Base-by-base conservation (phyloP, 768 basidiomycete species). In the Pleurotus sapidus region DNA sequence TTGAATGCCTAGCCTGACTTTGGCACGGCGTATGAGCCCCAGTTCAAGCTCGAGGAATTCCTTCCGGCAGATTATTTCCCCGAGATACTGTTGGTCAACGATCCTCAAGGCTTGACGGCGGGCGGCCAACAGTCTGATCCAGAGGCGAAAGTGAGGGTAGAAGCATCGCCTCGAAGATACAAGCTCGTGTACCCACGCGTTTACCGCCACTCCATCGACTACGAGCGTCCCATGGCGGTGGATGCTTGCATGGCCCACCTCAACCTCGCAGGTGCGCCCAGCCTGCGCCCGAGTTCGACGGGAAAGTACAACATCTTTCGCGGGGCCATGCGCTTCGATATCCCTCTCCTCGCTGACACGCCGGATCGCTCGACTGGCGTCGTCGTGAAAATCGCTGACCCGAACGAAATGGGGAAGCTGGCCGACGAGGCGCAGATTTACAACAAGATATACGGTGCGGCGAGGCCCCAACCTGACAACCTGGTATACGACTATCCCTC, bases 251-350 rank as follows among this genome's bases (percentile, higher is more conserved):
- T 38, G 24, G 63, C 55, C 1, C 56, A 61, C 34, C 56, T 67
- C 2, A 61, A 67, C 46, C 55, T 67, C 3, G 58, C 60, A 5
- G 61, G 61, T 14, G 48, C 64, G 7, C 59, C 60, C 43, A 46
- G 61, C 17, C 47, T 66, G 12, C 30, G 30, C 30, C 30, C 30
- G 30, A 9, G 30, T 30, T 9, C 30, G 5, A 46, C 49, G n/a
- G 67, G 67, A 7, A 58, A 63, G 43, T 65, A 68, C 48, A 60
- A 64, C 38, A 80, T 81, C 4, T 72, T 74, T 58, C 70, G 70
- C 17, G 73, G 69, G 1, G 65, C 73, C 11, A 70, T 80, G 61
- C 69, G 69, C 4, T 64, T 80, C 1, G 76, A 80, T 15, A 65
- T 64, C 1, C 64, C 71, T 14, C 43, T 73, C 5, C 62, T 65